These are phyloP conservation scores for Eucalyptus cloeziana DNA, from an alignment of 345 rosid species.

Conservation along the genomic window DNA sequence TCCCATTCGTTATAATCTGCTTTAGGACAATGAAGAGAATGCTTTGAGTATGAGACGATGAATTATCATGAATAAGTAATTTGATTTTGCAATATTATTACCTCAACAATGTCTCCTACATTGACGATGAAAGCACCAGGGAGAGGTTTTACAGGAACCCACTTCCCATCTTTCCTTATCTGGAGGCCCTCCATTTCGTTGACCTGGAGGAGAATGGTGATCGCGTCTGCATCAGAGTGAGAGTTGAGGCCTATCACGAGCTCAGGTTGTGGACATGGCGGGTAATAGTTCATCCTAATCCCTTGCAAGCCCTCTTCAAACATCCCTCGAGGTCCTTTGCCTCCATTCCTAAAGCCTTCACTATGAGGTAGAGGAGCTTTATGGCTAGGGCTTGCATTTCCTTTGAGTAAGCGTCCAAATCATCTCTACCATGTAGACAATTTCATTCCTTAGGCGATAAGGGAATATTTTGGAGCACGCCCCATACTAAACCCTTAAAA, in stretches of 20 bases:
- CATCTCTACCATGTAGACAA: slow-evolving; percentile 18
- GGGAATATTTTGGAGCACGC: neutral
- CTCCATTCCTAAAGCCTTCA: slow-evolving; percentile 29
- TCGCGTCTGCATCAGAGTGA: slow-evolving; percentile 1
- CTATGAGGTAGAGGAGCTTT: slow-evolving; percentile 18
- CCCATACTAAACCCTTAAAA: neutral
- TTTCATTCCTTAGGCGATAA: neutral
- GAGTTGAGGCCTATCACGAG: slow-evolving; percentile 18
- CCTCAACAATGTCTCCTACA: slow-evolving; percentile 6
- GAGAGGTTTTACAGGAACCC: neutral
- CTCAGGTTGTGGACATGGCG: slow-evolving; percentile 24
- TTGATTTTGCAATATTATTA: neutral
- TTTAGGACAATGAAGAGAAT: neutral
- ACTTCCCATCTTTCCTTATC: neutral
- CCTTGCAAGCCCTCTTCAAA: slow-evolving; percentile 7
- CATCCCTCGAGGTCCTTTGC: slow-evolving; percentile 17
- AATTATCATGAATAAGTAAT: neutral
- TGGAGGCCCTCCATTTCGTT: slow-evolving; percentile 8
- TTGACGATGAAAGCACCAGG: slow-evolving; percentile 4
- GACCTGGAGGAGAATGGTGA: slow-evolving; percentile 4
- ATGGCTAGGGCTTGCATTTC: slow-evolving; percentile 23
- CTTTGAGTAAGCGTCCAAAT: slow-evolving; percentile 23
- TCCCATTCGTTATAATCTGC: slow-evolving; percentile 5
- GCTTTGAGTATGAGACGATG: neutral
- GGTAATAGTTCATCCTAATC: slow-evolving; percentile 26